These are phyloP conservation scores for Coemansia sp. DNA, from an alignment of 371 early-diverging fungal species.

Conservation along the genomic window DNA sequence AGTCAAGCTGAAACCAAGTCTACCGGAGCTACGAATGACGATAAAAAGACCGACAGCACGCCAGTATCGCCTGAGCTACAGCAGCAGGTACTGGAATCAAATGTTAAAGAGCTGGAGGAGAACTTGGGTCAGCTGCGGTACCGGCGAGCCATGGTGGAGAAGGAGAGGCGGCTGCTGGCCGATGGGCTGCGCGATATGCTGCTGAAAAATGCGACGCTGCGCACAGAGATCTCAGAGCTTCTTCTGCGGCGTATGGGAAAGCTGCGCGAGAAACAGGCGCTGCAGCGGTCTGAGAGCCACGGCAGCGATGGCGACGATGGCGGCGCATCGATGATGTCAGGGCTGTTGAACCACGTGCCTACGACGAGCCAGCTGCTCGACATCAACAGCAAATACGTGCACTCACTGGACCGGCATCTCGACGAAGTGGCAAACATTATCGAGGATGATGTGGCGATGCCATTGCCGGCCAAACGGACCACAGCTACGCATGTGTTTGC, in stretches of 20 bases:
- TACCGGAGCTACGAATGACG: background rate
- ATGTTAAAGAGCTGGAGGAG: slow-evolving; percentile 11
- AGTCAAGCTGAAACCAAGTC: background rate
- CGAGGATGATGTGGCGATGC: slow-evolving; percentile 12
- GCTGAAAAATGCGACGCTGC: slow-evolving; percentile 33
- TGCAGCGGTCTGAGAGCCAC: slow-evolving; percentile 19
- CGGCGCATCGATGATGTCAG: slow-evolving; percentile 30
- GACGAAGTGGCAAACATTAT: slow-evolving; percentile 38
- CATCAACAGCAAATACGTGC: slow-evolving; percentile 26
- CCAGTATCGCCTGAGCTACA: slow-evolving; percentile 1
- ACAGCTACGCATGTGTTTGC: background rate
- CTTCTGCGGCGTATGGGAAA: slow-evolving; percentile 43
- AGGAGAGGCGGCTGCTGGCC: slow-evolving; percentile 40
- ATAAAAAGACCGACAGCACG: background rate
- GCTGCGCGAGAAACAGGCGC: slow-evolving; percentile 21
- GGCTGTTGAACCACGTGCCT: slow-evolving; percentile 32
- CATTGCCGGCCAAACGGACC: background rate
- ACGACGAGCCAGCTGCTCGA: slow-evolving; percentile 44
- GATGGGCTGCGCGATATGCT: slow-evolving; percentile 31
- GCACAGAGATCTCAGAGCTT: slow-evolving; percentile 27
- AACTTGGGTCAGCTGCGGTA: slow-evolving; percentile 6
- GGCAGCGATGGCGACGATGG: background rate
- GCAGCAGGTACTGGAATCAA: slow-evolving; percentile 2
- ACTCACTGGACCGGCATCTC: slow-evolving; percentile 39
- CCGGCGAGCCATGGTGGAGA: slow-evolving; percentile 24